Conservation (phyloP, 1,284 basidiomycete species). For the Cutaneotrichosporon dermatis region DNA sequence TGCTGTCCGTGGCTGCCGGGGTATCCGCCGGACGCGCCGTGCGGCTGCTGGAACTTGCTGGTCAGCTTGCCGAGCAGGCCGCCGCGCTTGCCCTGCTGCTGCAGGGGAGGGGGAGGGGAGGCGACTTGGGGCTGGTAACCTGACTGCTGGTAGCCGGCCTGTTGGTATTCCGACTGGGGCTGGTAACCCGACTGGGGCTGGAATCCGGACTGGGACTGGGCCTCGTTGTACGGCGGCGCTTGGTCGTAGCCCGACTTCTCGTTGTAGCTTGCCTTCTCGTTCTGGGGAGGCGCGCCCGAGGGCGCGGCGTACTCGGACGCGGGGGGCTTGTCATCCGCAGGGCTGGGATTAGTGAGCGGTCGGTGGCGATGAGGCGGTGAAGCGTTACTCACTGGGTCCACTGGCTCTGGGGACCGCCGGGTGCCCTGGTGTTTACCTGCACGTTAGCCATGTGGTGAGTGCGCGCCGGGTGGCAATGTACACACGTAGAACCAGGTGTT, state of each 20-base stretch:
- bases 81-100: constrained; percentile 28
- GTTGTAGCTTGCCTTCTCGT: constrained; percentile 15
- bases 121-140: not conserved
- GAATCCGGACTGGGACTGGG: not conserved
- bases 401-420: constrained; percentile 40
- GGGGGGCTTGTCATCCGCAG: constrained; percentile 38
- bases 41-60: constrained; percentile 21
- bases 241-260: not conserved
- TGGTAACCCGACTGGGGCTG: constrained; percentile 7
- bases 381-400: constrained; percentile 37
- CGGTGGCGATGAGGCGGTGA: too few relatives aligned
- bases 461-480: too few relatives aligned
- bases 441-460: not conserved
- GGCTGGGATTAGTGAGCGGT: constrained; percentile 6
- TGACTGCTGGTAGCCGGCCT: constrained; percentile 8
- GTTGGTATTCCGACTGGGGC: constrained; percentile 7
- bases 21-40: constrained; percentile 1
- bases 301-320: constrained; percentile 32
- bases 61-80: constrained; percentile 36
- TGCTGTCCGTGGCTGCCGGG: not conserved
- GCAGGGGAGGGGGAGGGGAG: too few relatives aligned
- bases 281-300: constrained; percentile 37
- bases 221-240: not conserved
- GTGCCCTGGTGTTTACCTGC: constrained; percentile 41
- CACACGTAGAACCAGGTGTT: constrained; percentile 48